Conservation (phyloP, 2,329 filamentous ascomycete genomes). For the Sporothrix variecibatus region DNA sequence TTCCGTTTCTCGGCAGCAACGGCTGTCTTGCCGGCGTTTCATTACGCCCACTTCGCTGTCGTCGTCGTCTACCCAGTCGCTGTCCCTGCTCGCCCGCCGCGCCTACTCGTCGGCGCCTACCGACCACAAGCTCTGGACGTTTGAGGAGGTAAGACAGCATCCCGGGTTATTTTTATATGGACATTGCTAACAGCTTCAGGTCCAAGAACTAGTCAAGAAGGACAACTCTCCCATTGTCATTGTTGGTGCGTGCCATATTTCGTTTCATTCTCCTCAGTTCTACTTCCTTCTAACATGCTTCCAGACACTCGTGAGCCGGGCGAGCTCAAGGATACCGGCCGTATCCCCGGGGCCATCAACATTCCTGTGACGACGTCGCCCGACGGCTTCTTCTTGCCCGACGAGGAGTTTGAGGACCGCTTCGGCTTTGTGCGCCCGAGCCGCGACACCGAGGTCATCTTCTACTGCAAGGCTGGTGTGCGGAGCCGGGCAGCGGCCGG, state of each 20-base stretch:
- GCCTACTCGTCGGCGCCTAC: constrained; percentile 36
- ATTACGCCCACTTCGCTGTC: neutral
- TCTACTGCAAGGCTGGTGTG: constrained; percentile 93
- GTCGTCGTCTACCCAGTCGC: neutral
- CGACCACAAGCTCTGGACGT: constrained; percentile 49
- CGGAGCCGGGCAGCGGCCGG: constrained; percentile 75
- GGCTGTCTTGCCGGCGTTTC: neutral
- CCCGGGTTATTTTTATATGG: neutral
- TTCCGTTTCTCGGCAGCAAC: neutral
- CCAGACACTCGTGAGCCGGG: constrained; percentile 71
- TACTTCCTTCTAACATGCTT: neutral
- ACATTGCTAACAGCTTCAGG: constrained; percentile 34
- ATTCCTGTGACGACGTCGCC: constrained; percentile 76
- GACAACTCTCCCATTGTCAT: constrained; percentile 44
- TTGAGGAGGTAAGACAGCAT: constrained; percentile 43
- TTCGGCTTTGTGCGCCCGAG: constrained; percentile 74
- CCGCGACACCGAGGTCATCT: constrained; percentile 64
- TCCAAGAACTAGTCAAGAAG: constrained; percentile 43
- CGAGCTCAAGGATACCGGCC: constrained; percentile 65
- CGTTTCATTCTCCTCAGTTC: neutral
- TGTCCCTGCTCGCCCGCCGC: constrained; percentile 18
- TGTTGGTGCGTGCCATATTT: constrained; percentile 45
- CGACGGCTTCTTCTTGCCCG: constrained; percentile 74
- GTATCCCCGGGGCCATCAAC: constrained; percentile 80
- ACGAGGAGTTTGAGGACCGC: constrained; percentile 78